These are phyloP conservation scores for Penicillium sp. DNA, from an alignment of 2,329 filamentous ascomycete species.

Conservation along the genomic window DNA sequence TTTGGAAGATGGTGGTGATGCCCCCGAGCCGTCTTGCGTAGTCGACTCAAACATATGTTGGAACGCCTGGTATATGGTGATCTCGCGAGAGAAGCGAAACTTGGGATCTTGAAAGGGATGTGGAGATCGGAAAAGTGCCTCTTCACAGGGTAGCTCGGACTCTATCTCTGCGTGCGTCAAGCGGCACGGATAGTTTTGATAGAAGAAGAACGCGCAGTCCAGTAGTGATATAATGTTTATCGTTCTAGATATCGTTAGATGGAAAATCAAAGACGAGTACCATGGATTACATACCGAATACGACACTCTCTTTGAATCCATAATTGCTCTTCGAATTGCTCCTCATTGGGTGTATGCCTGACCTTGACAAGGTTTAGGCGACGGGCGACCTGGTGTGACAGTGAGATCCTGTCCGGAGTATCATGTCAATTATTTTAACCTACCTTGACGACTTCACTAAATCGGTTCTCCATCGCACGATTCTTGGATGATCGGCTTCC, in stretches of 20 bases:
- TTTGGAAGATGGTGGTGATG: slow-evolving; percentile 5
- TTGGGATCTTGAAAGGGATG: slow-evolving; percentile 52
- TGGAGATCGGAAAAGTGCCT: slow-evolving; percentile 46
- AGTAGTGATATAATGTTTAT: slow-evolving; percentile 50
- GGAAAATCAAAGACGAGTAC: too few relatives aligned
- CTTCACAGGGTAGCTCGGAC: slow-evolving; percentile 52
- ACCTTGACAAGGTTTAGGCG: slow-evolving; percentile 46
- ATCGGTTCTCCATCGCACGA: slow-evolving; percentile 52
- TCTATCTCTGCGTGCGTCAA: slow-evolving; percentile 49
- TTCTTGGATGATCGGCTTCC: slow-evolving; percentile 47
- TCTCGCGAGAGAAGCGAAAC: slow-evolving; percentile 46
- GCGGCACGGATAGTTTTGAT: slow-evolving; percentile 53
- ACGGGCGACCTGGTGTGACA: slow-evolving; percentile 43
- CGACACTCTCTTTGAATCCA: slow-evolving; percentile 55
- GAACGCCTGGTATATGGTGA: slow-evolving; percentile 49
- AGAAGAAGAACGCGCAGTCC: slow-evolving; percentile 55
- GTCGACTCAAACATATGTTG: slow-evolving; percentile 45
- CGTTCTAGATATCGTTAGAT: slow-evolving; percentile 39
- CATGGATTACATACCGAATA: slow-evolving; percentile 43
- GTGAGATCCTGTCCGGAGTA: neutral
- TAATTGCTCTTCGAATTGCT: slow-evolving; percentile 39
- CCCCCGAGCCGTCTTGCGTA: slow-evolving; percentile 19
- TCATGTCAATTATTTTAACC: neutral
- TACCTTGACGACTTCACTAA: slow-evolving; percentile 51
- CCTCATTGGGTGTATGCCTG: slow-evolving; percentile 48